Evolutionary conservation across 2,329 filamentous ascomycete genomes (phyloP), one percentile per base, ranked within the genome.

Genomic region (Pezicula rhizophila): DNA sequence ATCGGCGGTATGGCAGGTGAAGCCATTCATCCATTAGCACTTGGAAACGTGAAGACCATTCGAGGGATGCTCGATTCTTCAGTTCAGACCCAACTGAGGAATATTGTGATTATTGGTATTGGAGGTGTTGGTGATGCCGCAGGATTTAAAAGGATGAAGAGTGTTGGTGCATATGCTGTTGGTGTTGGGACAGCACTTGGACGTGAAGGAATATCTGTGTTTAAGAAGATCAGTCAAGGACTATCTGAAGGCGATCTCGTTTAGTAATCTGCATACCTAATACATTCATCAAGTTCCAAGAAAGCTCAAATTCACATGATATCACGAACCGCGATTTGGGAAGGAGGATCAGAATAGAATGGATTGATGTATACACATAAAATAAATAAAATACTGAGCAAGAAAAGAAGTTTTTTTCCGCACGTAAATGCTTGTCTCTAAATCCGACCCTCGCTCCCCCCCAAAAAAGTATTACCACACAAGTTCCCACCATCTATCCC

Each of bases 41-140:
- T 92, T 26, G 87, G 87, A 0, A 92, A 91, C 57, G 87, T 91
- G 28, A 72, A 71, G n/a, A 83, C 78, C 1, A 73, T 92, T n/a
- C 68, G 82, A 17, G 65, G 62, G 17, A 62, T 86, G 66, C 64
- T 91, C 14, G 78, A 84, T 55, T 43, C 33, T 6, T 54, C 47
- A 11, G 64, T 67, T 31, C 59, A 72, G 12, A 59, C 69, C 0
- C 50, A 65, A 48, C 64, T 88, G 42, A 65, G 65, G 8, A 69
- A 75, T n/a, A 70, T 91, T 20, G 69, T 70, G 14, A 71, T 91
- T 26, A 80, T 91, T 48, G 87, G 87, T 0, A 77, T 87, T 0
- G 87, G 87, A 1, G 87, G 87, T 2, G 87, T 91, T 1, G 69
- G 74, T 20, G 84, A 90, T 61, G 69, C 66, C 0, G 72, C 67